Evolutionary conservation across 331 rosid genomes (phyloP).

Genomic region (Erythrophleum ivorense): DNA sequence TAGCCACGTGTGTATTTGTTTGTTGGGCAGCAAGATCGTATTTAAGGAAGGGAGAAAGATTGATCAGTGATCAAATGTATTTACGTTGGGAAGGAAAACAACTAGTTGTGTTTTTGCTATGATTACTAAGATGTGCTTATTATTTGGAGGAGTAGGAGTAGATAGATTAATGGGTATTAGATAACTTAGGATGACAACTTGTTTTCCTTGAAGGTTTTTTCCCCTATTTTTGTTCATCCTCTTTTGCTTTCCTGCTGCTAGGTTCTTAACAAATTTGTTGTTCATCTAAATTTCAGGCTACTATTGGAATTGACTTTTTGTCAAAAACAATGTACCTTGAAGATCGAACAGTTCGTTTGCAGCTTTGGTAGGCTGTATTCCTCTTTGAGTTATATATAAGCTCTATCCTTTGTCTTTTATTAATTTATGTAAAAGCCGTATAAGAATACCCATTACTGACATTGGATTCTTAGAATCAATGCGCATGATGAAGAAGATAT

Average conservation of each 20-base stretch:
- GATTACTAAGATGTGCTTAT: neutral
- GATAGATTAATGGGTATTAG: neutral
- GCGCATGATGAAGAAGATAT: neutral
- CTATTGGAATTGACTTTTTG: constrained; percentile 74
- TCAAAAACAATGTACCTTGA: constrained; percentile 79
- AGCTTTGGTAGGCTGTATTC: constrained; percentile 62
- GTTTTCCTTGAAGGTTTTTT: neutral
- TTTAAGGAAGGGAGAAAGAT: constrained; percentile 11
- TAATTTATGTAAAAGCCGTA: neutral
- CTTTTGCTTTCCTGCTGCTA: constrained; percentile 17
- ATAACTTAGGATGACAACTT: neutral
- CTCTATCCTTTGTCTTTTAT: neutral
- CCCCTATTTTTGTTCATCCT: neutral
- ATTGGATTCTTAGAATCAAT: neutral
- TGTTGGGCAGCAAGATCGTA: neutral
- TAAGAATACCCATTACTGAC: neutral
- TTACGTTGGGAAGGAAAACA: constrained; percentile 22
- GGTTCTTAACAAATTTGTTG: constrained; percentile 6
- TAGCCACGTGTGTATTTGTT: neutral
- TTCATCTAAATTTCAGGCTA: constrained; percentile 53
- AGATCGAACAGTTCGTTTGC: constrained; percentile 81
- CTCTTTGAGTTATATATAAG: neutral
- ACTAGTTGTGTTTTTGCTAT: neutral
- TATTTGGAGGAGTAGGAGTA: constrained; percentile 20
- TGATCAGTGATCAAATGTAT: neutral